A percentile compares a stretch with the other conserved stretches of the same genome.
Evolutionary conservation across 768 basidiomycete genomes (phyloP).

Genomic region (Lyophyllum decastes): DNA sequence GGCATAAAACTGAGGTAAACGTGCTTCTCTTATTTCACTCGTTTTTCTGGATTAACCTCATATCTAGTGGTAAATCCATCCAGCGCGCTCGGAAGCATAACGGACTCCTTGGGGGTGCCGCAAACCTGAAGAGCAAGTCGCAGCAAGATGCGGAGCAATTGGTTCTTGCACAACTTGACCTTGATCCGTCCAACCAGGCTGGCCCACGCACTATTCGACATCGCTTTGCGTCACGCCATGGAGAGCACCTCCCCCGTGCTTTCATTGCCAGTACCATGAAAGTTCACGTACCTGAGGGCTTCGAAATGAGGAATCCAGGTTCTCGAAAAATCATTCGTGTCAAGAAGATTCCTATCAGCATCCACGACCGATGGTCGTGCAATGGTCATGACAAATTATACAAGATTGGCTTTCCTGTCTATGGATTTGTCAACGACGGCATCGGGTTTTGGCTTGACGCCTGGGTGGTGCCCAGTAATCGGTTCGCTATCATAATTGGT

Average conservation of each 20-base stretch:
- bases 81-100: background rate
- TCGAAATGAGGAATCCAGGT: background rate
- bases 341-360: background rate
- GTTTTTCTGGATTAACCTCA: background rate
- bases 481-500: background rate
- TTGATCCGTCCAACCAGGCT: background rate
- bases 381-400: conserved; percentile 39
- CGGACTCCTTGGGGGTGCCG: background rate
- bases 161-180: background rate
- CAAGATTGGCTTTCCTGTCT: conserved; percentile 40
- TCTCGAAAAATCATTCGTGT: background rate
- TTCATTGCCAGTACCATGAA: background rate
- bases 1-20: background rate
- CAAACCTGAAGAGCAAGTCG: too few relatives aligned
- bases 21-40: background rate
- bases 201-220: background rate
- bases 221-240: background rate
- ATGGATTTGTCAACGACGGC: conserved; percentile 15
- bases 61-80: background rate
- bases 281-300: background rate
- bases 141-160: too few relatives aligned
- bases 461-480: conserved; percentile 13
- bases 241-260: background rate
- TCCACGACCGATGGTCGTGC: background rate
- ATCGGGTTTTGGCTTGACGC: conserved; percentile 5